Conservation (phyloP, 1,139 yeast species). For the Kluyveromyces sp. region DNA sequence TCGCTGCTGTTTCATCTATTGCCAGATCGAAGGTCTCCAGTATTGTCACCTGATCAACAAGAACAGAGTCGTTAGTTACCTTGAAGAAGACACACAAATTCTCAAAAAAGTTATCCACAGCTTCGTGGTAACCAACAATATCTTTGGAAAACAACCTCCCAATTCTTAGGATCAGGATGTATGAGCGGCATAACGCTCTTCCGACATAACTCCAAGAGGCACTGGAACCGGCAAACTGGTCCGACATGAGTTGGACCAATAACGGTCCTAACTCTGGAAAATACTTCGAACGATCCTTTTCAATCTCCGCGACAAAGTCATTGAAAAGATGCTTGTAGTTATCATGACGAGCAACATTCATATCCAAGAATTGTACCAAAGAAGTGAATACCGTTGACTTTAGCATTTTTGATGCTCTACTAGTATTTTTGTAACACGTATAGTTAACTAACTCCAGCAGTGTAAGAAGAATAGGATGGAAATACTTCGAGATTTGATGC, state of each 20-base stretch:
- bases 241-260: slow-evolving; percentile 42
- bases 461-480: slow-evolving; percentile 18
- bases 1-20: slow-evolving; percentile 38
- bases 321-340: slow-evolving; percentile 54
- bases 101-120: slow-evolving; percentile 33
- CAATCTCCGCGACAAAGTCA: slow-evolving; percentile 34
- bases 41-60: slow-evolving; percentile 54
- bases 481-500: slow-evolving; percentile 17
- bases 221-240: slow-evolving; percentile 43
- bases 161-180: slow-evolving; percentile 43
- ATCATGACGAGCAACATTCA: slow-evolving; percentile 60
- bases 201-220: slow-evolving; percentile 57
- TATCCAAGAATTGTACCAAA: slow-evolving; percentile 52
- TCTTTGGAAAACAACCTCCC: slow-evolving; percentile 28
- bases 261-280: slow-evolving; percentile 46
- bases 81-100: slow-evolving; percentile 44
- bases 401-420: slow-evolving; percentile 14
- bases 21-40: slow-evolving; percentile 54
- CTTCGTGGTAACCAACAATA: slow-evolving; percentile 32
- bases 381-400: slow-evolving; percentile 42
- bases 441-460: slow-evolving; percentile 17
- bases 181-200: slow-evolving; percentile 56
- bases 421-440: slow-evolving; percentile 9
- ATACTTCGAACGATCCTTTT: slow-evolving; percentile 5
- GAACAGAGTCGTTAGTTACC: slow-evolving; percentile 40